Conservation (phyloP, 108 stramenopile genomes). For the Discostella pseudostelligera region DNA sequence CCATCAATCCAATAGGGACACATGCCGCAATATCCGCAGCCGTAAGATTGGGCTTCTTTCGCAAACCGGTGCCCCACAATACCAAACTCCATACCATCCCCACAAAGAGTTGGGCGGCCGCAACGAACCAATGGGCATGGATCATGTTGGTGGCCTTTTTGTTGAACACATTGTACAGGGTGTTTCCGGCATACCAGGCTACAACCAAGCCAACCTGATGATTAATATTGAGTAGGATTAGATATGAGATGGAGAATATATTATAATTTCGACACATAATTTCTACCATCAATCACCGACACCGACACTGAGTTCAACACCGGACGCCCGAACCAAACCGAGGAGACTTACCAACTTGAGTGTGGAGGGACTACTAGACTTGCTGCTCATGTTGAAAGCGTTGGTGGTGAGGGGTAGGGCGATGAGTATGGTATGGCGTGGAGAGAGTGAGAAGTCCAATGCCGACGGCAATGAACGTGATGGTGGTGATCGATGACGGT, state of each 20-base stretch:
- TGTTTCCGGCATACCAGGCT: constrained; percentile 87
- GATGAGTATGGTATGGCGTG: too few species aligned
- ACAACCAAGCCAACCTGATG: constrained; percentile 65
- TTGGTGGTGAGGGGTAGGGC: background rate
- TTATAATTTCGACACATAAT: background rate
- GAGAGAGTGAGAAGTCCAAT: too few species aligned
- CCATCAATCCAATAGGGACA: constrained; percentile 81
- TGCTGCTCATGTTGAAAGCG: constrained; percentile 10
- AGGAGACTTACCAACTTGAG: constrained; percentile 8
- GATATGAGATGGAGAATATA: background rate
- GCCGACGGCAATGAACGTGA: too few species aligned
- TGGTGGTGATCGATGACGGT: too few species aligned
- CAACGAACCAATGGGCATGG: constrained; percentile 88
- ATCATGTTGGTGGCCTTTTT: constrained; percentile 87
- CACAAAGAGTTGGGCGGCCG: constrained; percentile 71
- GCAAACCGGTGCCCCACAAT: constrained; percentile 78
- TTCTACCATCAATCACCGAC: background rate
- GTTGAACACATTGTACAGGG: constrained; percentile 88
- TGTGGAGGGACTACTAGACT: constrained; percentile 13
- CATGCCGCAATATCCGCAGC: constrained; percentile 68
- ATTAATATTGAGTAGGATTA: background rate
- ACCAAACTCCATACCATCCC: constrained; percentile 70
- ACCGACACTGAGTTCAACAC: background rate
- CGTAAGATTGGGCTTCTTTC: constrained; percentile 78
- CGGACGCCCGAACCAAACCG: background rate